Evolutionary conservation across 257 asterid species (phyloP), one percentile per base, ranked within the genome.

Genomic region (Nicotiana noctiflora): DNA sequence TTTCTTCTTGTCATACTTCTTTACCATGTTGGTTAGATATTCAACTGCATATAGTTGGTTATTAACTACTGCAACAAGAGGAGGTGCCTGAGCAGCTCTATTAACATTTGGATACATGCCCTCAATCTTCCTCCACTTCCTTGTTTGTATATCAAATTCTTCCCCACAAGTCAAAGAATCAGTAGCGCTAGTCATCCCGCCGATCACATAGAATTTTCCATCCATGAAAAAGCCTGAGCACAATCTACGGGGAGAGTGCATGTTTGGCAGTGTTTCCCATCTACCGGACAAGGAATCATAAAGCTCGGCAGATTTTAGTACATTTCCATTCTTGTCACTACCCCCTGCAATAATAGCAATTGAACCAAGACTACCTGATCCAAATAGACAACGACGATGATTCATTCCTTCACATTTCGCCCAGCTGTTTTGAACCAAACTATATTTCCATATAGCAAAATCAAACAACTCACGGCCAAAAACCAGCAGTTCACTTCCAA

Each of bases 211-310:
- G 76, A 94, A 93, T 66, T 91, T 92, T 27, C 79, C 92, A 60
- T 90, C 93, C 98, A 93, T 91, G 90, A 92, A 92, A 85, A 91
- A 90, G 23, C 98, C 98, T 1, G 98, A 90, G 84, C 98, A 94
- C 57, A 90, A 81, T 63, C 93, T 86, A 65, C 98, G 95, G 1
- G 97, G 95, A 34, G 89, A 86, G 80, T 94, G 91, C 98, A 94
- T 94, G 92, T 86, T 90, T 1, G 98, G 98, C 40, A 94, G 40
- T 82, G 84, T 79, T 81, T 92, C 98, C 98, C 98, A 94, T 76
- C 83, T 86, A 8, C 97, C 97, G 0, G 90, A 88, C 31, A 76
- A 72, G 32, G 97, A 92, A 82, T 94, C 85, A 67, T 94, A 94
- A 63, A 92, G 89, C 88, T 94, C 98, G 0, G 94, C 98, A 5